Conservation (phyloP, 2,329 filamentous ascomycete species). For the Exophiala spinifera region DNA sequence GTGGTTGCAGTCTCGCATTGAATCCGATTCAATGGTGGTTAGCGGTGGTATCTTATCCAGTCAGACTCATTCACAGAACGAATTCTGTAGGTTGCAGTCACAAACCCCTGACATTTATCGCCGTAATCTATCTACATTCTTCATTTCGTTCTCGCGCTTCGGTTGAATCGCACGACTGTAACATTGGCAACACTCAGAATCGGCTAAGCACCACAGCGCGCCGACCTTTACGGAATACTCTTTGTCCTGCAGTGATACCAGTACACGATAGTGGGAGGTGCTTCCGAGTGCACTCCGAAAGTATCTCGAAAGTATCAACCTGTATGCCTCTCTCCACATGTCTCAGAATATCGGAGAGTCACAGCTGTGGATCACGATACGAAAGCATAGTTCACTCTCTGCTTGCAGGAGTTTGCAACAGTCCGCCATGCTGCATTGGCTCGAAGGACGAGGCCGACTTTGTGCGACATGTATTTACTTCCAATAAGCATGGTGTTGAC, state of each 20-base stretch:
- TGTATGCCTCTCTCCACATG: constrained; percentile 4
- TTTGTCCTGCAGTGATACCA: constrained; percentile 11
- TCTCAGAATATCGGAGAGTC: constrained; percentile 15
- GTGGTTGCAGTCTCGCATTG: too few relatives aligned
- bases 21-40: too few relatives aligned
- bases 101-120: not conserved
- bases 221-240: constrained; percentile 5
- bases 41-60: not conserved
- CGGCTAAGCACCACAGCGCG: not conserved
- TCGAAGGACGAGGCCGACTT: constrained; percentile 15
- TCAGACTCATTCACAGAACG: not conserved
- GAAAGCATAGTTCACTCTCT: constrained; percentile 16
- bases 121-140: constrained; percentile 13
- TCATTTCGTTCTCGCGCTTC: constrained; percentile 9
- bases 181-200: not conserved
- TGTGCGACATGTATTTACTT: constrained; percentile 13
- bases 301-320: not conserved
- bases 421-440: constrained; percentile 12
- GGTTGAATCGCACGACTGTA: constrained; percentile 2
- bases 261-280: constrained; percentile 17
- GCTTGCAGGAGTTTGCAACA: constrained; percentile 22
- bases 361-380: constrained; percentile 12
- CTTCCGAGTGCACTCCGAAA: not conserved
- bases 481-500: not conserved
- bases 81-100: not conserved